phyloP scores from a whole-genome alignment of 306 rosid species.

The Begonia fuchsioides region DNA sequence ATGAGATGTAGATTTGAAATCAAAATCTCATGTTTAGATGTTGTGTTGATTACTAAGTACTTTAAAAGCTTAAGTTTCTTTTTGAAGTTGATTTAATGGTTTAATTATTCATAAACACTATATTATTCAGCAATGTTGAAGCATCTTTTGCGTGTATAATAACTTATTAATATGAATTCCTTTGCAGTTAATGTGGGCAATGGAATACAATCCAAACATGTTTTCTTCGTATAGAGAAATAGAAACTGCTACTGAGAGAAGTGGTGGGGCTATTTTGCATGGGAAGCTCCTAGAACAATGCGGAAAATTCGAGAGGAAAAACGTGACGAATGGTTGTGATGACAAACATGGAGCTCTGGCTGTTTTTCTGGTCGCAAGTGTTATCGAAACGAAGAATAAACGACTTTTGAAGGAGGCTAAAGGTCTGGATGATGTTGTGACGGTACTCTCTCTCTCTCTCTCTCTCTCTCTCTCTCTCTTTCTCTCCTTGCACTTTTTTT shows the following conservation, averaged over 20 bases:
- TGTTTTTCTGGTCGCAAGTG: slow-evolving; percentile 78
- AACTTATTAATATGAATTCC: slow-evolving; percentile 54
- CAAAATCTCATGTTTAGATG: too few relatives aligned
- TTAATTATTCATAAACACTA: too few relatives aligned
- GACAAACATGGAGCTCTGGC: slow-evolving; percentile 43
- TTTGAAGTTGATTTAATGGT: background rate
- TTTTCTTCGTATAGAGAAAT: slow-evolving; percentile 42
- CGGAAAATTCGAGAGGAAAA: slow-evolving; percentile 80
- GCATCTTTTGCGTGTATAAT: slow-evolving; percentile 11
- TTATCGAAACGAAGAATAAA: slow-evolving; percentile 69
- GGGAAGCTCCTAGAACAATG: slow-evolving; percentile 55
- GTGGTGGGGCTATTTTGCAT: slow-evolving; percentile 17
- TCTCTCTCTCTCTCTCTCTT: slow-evolving; percentile 11
- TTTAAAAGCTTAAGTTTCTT: background rate
- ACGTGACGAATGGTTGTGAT: slow-evolving; percentile 35
- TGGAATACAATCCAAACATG: slow-evolving; percentile 92
- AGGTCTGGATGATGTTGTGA: slow-evolving; percentile 84
- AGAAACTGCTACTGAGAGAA: slow-evolving; percentile 13
- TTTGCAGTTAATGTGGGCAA: slow-evolving; percentile 98
- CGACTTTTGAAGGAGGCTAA: slow-evolving; percentile 68
- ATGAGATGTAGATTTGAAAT: too few relatives aligned
- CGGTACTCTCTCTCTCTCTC: slow-evolving; percentile 23
- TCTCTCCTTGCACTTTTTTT: too few relatives aligned
- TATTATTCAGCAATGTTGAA: background rate
- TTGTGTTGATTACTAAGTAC: background rate